Evolutionary conservation across 768 basidiomycete species (phyloP), one percentile per base, ranked within the genome.

Genomic region (Mycena olivaceomarginata): DNA sequence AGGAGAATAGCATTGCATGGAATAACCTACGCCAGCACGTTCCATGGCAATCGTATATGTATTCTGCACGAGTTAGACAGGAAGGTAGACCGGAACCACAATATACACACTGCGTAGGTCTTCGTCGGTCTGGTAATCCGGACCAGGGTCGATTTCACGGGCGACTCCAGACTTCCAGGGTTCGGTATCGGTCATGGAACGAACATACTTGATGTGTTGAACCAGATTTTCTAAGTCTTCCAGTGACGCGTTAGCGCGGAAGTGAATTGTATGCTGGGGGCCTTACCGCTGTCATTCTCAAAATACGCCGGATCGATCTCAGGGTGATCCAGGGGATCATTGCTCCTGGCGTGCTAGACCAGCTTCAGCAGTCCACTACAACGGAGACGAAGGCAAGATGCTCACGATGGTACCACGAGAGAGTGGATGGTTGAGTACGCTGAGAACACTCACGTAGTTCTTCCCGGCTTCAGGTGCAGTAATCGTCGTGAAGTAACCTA

Each of bases 251-350:
- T 31, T 31, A 31, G 31, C 31, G 3, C 31, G 31, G 4, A 31
- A 31, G 31, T 3, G 31, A 31, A 31, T 31, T 31, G 31, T 31
- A 31, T 31, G 31, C 31, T 31, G 31, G 31, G 31, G 31, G 31
- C 31, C 41, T 22, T 73, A 89, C 88, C 89, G 67, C 85, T 83
- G 64, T 88, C 85, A 66, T 85, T 81, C 70, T 87, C 88, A 71
- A 89, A 87, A 76, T 87, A 88, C 63, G 84, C 84, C 9, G 89
- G 89, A 77, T 90, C 87, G 56, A 88, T 84, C 39, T 77, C 83
- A 2, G 88, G 87, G 70, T 83, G 53, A n/a, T 81, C 84, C 4
- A 67, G 66, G 6, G 88, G 86, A 73, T 89, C 84, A 25, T 77
- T 80, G 22, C 82, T 85, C 43, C 67, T 80, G n/a, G 81, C 80